phyloP scores from a whole-genome alignment of 768 basidiomycete species.

The Amanita phalloides region DNA sequence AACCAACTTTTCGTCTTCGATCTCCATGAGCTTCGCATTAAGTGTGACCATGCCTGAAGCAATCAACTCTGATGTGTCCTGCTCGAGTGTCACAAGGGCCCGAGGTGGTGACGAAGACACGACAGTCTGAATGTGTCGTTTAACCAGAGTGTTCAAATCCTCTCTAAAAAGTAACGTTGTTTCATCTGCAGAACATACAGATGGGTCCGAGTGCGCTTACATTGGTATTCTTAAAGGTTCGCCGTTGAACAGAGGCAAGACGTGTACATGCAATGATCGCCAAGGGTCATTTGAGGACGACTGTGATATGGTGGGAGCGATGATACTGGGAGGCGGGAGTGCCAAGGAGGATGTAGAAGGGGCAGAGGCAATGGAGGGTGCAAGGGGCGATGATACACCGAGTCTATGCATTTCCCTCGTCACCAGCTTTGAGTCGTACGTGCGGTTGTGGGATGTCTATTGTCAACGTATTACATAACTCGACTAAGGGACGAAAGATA shows the following conservation, averaged over 20 bases:
- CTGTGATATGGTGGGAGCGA: constrained; percentile 27
- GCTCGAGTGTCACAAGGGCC: constrained; percentile 62
- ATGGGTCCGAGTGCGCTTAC: constrained; percentile 27
- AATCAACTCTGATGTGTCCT: constrained; percentile 76
- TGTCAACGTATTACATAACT: constrained; percentile 7
- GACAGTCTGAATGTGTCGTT: constrained; percentile 64
- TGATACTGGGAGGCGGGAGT: constrained; percentile 27
- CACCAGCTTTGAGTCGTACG: constrained; percentile 73
- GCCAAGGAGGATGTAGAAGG: constrained; percentile 40
- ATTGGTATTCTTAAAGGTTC: constrained; percentile 80
- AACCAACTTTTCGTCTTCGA: constrained; percentile 74
- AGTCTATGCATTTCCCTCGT: constrained; percentile 81
- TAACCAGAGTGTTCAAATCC: constrained; percentile 77
- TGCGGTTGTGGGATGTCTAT: constrained; percentile 52
- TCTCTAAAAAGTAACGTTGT: constrained; percentile 38
- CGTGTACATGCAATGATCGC: constrained; percentile 75
- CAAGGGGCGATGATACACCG: constrained; percentile 43
- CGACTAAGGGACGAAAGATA: constrained; percentile 1
- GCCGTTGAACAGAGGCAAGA: constrained; percentile 87
- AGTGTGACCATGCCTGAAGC: constrained; percentile 87
- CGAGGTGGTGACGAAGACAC: constrained; percentile 66
- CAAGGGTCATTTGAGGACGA: constrained; percentile 59
- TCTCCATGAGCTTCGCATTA: constrained; percentile 67
- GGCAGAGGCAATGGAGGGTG: constrained; percentile 37
- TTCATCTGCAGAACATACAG: not conserved